A percentile compares a stretch with the other conserved stretches of the same genome.
Conservation (phyloP, 2,329 filamentous ascomycete species). For the Hortaea werneckii region DNA sequence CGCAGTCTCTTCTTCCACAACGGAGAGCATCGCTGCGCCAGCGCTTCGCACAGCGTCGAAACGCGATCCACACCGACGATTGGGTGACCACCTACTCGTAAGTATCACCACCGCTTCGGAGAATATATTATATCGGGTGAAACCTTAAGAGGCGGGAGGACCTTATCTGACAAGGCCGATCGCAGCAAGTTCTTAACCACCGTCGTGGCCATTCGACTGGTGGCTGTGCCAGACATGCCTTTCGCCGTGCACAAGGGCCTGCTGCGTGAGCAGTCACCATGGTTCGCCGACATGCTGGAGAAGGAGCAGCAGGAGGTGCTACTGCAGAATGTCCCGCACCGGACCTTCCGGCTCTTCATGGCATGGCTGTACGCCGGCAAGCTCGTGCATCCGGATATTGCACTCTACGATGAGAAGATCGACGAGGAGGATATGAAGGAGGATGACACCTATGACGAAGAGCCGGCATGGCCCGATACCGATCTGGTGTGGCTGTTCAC, state of each 20-base stretch:
- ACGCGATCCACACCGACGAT: neutral
- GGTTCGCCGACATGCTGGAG: neutral
- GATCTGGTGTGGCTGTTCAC: neutral
- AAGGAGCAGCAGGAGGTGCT: neutral
- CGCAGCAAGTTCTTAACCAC: neutral
- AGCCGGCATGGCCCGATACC: neutral
- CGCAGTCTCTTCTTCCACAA: neutral
- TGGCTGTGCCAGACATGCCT: neutral
- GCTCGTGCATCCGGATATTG: neutral
- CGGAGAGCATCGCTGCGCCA: neutral
- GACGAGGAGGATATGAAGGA: neutral
- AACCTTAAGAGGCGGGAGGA: neutral
- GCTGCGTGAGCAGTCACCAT: neutral
- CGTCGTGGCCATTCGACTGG: neutral
- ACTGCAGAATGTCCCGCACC: neutral
- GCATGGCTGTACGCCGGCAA: conserved; percentile 1
- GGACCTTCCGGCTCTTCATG: neutral
- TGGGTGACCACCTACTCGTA: neutral
- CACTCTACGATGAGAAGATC: neutral
- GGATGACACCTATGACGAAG: neutral
- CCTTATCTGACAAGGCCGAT: neutral
- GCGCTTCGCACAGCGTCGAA: neutral
- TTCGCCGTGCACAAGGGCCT: neutral
- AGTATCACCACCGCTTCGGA: neutral
- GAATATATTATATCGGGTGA: neutral